Base-by-base conservation (phyloP, 2,329 filamentous ascomycete genomes). In the Diplodia seriata region DNA sequence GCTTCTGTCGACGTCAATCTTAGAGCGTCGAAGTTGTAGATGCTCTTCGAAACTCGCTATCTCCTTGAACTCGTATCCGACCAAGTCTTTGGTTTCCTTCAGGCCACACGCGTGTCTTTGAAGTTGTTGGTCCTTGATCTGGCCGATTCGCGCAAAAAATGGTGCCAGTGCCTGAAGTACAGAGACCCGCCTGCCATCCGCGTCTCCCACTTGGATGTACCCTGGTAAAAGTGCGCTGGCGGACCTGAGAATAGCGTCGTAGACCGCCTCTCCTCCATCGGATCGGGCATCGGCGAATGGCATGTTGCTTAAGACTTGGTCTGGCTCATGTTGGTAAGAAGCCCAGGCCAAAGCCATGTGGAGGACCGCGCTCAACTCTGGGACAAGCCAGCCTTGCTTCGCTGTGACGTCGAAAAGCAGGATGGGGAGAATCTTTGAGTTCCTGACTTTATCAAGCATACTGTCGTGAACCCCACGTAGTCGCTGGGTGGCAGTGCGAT, bases 301-400 rank as follows among this genome's bases (percentile, higher is more conserved):
- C 59, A 63, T 63, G 6, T 9, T 51, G 6, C 11, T 18, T 11
- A 63, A 4, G 2, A 51, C 29, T 11, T 36, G 7, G 12, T 38
- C 26, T 1, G 43, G 3, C 26, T 36, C 18, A 11, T 23, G 5
- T 14, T 63, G 59, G 2, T 51, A 50, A 0, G 59, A 50, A 5
- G 59, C 59, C 59, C 47, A 63, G 0, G 59, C 59, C n/a, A 63
- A 43, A 6, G 43, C 43, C 31, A 63, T 18, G 5, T 63, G 23
- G 23, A 23, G 23, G 23, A 23, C 23, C 23, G 2, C 23, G 23
- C 47, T 63, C 23, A 63, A 18, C 5, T 63, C 59, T 2, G 59
- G n/a, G 15, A 63, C 43, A 33, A 63, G 47, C 59, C 59, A 63
- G 4, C 59, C 59, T 38, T 31, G 23, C 6, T 51, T 63, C 1